Base-by-base conservation (phyloP, 371 early-diverging fungal species). In the Smittium culicis region DNA sequence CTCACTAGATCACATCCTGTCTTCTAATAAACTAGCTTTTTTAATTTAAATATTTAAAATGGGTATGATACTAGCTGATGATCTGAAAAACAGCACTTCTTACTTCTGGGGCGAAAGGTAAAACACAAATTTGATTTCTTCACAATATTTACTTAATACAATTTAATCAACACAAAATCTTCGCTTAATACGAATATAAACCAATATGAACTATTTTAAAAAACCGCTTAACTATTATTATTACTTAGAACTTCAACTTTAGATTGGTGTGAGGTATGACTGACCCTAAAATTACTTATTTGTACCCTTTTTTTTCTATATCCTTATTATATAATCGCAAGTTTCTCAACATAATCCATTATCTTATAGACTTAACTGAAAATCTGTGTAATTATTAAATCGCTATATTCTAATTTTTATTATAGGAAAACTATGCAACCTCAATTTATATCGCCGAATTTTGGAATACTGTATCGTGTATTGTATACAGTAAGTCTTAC, bases 381-480 rank as follows among this genome's bases (percentile, higher is more conserved):
- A 59, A 1, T 29, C n/a, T n/a, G 17, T 34, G 14, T 2, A 34
- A n/a, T 64, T 27, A 16, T 45, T 28, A 34, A 17, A 8, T 31
- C 27, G 30, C 34, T 30, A 59, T 24, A 64, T 5, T 62, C 30
- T n/a, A 32, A 20, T 34, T 11, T 56, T n/a, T 34, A 25, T 35
- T 1, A 0, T 75, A 76, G 77, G 77, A 77, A 58, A 77, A 77
- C 69, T 77, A 77, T 54, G 67, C 64, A 1, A 65, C 71, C 34
- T 75, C 72, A 64, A 57, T 68, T 62, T 77, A 76, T 45, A 68
- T 90, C 59, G 89, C 89, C 65, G 90, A 90, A 73, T 86, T 83
- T 66, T 85, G 85, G 72, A 90, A 90, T 71, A 80, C 85, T 28
- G 69, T 79, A 11, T 83, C 86, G 31, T 89, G 88, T 72, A 29